Base-by-base conservation (phyloP, 2,329 filamentous ascomycete species). In the Nemania sp. region DNA sequence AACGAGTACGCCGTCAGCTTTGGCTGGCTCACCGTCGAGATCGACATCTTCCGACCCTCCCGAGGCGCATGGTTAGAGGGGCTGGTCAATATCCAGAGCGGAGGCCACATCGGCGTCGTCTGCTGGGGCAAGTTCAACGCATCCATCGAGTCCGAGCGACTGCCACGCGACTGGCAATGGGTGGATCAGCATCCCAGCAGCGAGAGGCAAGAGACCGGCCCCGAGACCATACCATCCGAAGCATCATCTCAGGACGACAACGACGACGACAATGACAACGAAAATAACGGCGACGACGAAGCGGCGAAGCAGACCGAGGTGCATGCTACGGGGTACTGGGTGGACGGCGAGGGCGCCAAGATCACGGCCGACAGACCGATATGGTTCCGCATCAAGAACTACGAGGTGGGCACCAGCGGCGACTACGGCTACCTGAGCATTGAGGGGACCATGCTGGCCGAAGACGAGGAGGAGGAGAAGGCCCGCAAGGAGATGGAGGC, bases 51-150 rank as follows among this genome's bases (percentile, higher is more conserved):
- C 73, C 84, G 89, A 34, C 94, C 95, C 0, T 80, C 83, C 54
- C 84, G 85, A 47, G 90, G 91, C 37, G 86, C 87, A 9, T 87
- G 84, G 76, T 83, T 98, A 72, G 88, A 93, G 67, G 95, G 92
- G 11, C 88, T 83, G 67, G 84, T 97, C 57, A 95, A 94, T 70
- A 81, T 97, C 32, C 91, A 96, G 73, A 94, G 90, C 49, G 91
- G 95, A 68, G 92, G 91, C 6, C 92, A 97, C 72, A 83, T 99
- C 6, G 93, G 94, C 18, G 84, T 97, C 2, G 87, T 96, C 11
- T 95, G 92, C 74, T 93, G 92, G 77, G 94, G 94, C 74, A 86
- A 92, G 66, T 98, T 98, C 81, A 96, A 95, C 68, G 91, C 94
- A 1, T 91, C 89, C 45, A 90, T 99, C 61, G 90, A 94, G 69